Evolutionary conservation across 2,329 filamentous ascomycete genomes (phyloP).

Genomic region (Epichloe festucae): DNA sequence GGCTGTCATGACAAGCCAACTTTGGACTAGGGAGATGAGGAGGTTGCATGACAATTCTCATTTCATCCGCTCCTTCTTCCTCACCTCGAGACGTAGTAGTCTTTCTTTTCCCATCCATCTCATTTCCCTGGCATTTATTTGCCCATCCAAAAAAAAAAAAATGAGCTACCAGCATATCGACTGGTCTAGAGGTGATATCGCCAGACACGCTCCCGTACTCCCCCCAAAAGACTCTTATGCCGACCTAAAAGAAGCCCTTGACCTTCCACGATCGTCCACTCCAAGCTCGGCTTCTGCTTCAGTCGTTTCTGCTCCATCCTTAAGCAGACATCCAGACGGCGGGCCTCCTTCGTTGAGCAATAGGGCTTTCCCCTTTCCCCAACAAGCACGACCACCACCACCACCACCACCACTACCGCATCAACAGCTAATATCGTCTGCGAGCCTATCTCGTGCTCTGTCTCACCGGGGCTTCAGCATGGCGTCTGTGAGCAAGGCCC

Average conservation of each 20-base stretch:
- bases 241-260: conserved; percentile 7
- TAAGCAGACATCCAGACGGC: conserved; percentile 2
- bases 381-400: not conserved
- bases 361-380: not conserved
- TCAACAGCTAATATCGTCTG: not conserved
- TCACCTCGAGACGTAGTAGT: not conserved
- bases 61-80: not conserved
- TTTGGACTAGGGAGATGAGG: not conserved
- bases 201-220: not conserved
- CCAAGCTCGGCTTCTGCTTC: conserved; percentile 5
- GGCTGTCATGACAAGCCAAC: not conserved
- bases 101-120: not conserved
- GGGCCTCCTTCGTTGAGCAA: not conserved
- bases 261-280: conserved; percentile 2
- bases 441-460: not conserved
- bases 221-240: conserved; percentile 1
- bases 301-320: conserved; percentile 1
- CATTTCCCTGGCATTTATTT: not conserved
- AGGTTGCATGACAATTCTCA: not conserved
- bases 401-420: not conserved
- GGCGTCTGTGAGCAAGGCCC: conserved; percentile 14
- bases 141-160: not conserved
- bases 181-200: not conserved
- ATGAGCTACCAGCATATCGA: conserved; percentile 5
- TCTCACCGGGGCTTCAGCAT: conserved; percentile 6